A percentile compares a stretch with the other conserved stretches of the same genome.
phyloP scores from a whole-genome alignment of 2,329 filamentous ascomycete species.

The Colletotrichum abscissum region DNA sequence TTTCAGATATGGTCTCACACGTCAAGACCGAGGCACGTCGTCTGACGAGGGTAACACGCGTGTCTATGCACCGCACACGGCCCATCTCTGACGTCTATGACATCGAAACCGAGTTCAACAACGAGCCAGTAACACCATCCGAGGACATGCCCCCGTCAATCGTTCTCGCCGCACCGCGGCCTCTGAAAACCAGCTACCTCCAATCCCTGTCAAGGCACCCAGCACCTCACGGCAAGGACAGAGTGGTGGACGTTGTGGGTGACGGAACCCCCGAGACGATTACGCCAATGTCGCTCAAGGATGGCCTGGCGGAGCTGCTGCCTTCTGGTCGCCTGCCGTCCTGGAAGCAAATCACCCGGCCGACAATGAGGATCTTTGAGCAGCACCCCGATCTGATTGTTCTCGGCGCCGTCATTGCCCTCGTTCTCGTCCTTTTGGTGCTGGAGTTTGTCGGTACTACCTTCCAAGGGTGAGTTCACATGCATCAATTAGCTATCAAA shows the following conservation, averaged over 20 bases:
- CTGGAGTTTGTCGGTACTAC: constrained; percentile 30
- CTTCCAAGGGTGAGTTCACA: constrained; percentile 25
- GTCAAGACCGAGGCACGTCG: constrained; percentile 17
- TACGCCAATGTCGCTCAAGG: constrained; percentile 21
- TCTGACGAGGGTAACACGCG: constrained; percentile 9
- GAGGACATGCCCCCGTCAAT: constrained; percentile 22
- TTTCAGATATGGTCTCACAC: constrained; percentile 22
- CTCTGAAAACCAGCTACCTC: constrained; percentile 34
- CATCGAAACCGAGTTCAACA: constrained; percentile 29
- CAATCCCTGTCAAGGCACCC: constrained; percentile 21
- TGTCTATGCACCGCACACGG: neutral
- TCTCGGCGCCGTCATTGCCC: constrained; percentile 27
- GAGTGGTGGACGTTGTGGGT: constrained; percentile 32
- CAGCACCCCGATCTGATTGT: constrained; percentile 33
- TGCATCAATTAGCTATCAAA: neutral
- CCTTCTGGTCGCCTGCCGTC: constrained; percentile 10
- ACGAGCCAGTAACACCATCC: constrained; percentile 27
- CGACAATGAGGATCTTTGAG: constrained; percentile 15
- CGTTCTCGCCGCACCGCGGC: constrained; percentile 22
- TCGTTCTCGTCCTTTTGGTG: constrained; percentile 23
- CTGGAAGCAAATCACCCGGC: constrained; percentile 16
- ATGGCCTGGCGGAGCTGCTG: constrained; percentile 15
- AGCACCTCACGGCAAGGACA: constrained; percentile 9
- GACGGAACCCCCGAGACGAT: constrained; percentile 28
- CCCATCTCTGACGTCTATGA: neutral